Evolutionary conservation across 2,329 filamentous ascomycete species (phyloP).

Genomic region (Ramularia endophylla): DNA sequence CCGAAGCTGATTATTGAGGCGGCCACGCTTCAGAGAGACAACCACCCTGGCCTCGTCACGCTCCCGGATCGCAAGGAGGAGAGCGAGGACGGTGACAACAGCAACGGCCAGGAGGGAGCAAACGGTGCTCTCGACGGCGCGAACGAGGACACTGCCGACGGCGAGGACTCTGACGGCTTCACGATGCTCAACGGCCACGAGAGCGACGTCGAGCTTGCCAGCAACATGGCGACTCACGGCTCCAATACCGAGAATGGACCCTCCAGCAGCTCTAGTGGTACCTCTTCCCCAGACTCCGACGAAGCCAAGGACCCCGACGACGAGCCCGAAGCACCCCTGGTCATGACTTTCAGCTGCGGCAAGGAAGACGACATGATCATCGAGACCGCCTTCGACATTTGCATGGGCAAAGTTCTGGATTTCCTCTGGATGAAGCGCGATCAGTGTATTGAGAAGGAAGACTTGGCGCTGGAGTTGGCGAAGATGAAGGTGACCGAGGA

Average conservation of each 20-base stretch:
- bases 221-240: no score
- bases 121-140: no score
- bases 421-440: constrained; percentile 6
- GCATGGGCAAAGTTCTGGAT: constrained; percentile 15
- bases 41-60: not conserved
- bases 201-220: not conserved
- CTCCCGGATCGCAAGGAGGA: not conserved
- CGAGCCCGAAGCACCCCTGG: constrained; percentile 5
- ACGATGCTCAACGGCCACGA: not conserved
- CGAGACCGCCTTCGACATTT: constrained; percentile 16
- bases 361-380: constrained; percentile 6
- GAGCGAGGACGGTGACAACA: not conserved
- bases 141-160: no score
- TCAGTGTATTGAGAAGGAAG: no score
- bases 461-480: no score
- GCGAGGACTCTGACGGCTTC: no score
- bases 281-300: not conserved
- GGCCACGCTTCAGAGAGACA: not conserved
- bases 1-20: constrained; percentile 2
- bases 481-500: no score
- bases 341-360: constrained; percentile 15
- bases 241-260: no score
- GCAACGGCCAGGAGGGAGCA: no score
- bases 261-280: no score
- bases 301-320: not conserved